phyloP scores from a whole-genome alignment of 2,329 filamentous ascomycete species.

The Thielaviopsis populi region DNA sequence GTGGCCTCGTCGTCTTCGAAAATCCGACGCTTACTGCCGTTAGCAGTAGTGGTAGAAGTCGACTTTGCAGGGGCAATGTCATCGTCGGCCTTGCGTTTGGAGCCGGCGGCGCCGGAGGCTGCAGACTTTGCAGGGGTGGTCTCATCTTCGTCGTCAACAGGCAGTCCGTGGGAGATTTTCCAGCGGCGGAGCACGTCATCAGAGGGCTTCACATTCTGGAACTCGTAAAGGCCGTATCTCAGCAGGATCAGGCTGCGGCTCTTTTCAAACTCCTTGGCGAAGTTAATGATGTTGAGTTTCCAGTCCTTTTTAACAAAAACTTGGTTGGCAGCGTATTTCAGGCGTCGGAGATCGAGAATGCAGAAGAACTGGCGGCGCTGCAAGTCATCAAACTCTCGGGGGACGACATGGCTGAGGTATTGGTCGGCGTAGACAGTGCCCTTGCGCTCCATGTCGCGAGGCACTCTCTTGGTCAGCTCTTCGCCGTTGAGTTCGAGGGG shows the following conservation, averaged over 20 bases:
- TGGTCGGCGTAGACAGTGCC: slow-evolving; percentile 46
- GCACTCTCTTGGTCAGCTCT: slow-evolving; percentile 37
- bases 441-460: slow-evolving; percentile 35
- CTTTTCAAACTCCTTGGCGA: slow-evolving; percentile 50
- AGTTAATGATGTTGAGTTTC: slow-evolving; percentile 47
- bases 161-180: slow-evolving; percentile 41
- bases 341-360: slow-evolving; percentile 44
- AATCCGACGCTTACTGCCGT: slow-evolving; percentile 36
- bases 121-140: slow-evolving; percentile 24
- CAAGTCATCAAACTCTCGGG: slow-evolving; percentile 41
- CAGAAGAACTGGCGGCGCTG: slow-evolving; percentile 49
- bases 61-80: slow-evolving; percentile 29
- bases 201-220: slow-evolving; percentile 46
- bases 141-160: slow-evolving; percentile 26
- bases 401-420: slow-evolving; percentile 42
- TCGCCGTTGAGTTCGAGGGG: slow-evolving; percentile 42
- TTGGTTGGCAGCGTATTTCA: slow-evolving; percentile 47
- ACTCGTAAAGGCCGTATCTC: slow-evolving; percentile 47
- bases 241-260: slow-evolving; percentile 46
- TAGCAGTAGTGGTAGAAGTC: slow-evolving; percentile 20
- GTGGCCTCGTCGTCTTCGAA: slow-evolving; percentile 27
- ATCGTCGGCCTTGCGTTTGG: slow-evolving; percentile 44
- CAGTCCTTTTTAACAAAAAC: slow-evolving; percentile 46
- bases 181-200: slow-evolving; percentile 43
- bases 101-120: slow-evolving; percentile 22